Conservation (phyloP, 2,329 filamentous ascomycete genomes). For the Leptodontidium sp. region DNA sequence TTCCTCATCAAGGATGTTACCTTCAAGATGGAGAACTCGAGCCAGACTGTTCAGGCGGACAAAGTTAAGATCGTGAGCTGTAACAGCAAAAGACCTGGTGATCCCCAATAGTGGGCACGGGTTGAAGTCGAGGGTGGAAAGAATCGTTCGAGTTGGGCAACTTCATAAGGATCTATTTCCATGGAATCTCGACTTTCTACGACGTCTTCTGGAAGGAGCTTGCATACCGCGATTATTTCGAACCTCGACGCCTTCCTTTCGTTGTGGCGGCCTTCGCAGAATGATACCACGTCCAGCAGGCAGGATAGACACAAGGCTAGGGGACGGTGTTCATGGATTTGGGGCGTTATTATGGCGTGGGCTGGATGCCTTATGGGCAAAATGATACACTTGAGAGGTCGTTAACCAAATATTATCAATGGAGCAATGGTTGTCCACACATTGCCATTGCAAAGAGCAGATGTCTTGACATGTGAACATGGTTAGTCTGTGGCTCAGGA, state of each 20-base stretch:
- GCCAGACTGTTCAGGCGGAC: slow-evolving; percentile 78
- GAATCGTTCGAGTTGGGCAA: neutral
- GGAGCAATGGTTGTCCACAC: slow-evolving; percentile 4
- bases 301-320: slow-evolving; percentile 21
- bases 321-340: slow-evolving; percentile 17
- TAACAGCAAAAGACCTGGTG: slow-evolving; percentile 83
- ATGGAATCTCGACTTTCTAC: neutral
- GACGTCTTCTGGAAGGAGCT: neutral
- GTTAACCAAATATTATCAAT: slow-evolving; percentile 3
- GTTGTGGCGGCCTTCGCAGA: slow-evolving; percentile 16
- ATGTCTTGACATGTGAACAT: neutral
- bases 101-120: slow-evolving; percentile 50
- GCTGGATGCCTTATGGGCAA: neutral
- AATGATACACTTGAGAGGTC: neutral
- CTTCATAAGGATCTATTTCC: neutral
- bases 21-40: slow-evolving; percentile 91
- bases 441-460: neutral
- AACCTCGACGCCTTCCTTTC: neutral
- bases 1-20: slow-evolving; percentile 98
- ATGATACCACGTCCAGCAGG: slow-evolving; percentile 25
- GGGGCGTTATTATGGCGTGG: slow-evolving; percentile 18
- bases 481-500: too few relatives aligned
- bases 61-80: slow-evolving; percentile 99
- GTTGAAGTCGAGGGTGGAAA: neutral
- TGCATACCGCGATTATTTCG: neutral